Conservation (phyloP, 2,329 filamentous ascomycete species). For the Parastagonospora nodorum region DNA sequence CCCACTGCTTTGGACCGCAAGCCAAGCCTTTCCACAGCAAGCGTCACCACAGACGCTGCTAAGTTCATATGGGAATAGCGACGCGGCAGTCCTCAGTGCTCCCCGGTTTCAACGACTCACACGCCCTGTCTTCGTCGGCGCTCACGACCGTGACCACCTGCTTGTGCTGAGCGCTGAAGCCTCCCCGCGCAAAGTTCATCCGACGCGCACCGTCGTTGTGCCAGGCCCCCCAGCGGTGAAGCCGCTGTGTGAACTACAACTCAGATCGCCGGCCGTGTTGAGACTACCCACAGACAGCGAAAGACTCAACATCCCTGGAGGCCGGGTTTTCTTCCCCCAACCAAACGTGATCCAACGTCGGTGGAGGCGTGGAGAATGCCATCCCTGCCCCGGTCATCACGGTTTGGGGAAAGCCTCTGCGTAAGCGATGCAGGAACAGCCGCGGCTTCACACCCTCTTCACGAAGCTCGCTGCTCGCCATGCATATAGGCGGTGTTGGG, state of each 20-base stretch:
- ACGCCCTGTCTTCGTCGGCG: constrained; percentile 18
- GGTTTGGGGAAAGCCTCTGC: constrained; percentile 15
- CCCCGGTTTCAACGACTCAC: constrained; percentile 30
- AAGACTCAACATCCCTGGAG: constrained; percentile 14
- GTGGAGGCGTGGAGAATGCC: constrained; percentile 25
- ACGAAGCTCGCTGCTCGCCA: constrained; percentile 2
- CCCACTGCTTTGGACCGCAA: constrained; percentile 17
- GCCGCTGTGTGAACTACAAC: constrained; percentile 19
- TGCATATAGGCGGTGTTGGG: constrained; percentile 11
- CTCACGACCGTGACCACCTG: constrained; percentile 20
- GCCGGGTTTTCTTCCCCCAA: constrained; percentile 25
- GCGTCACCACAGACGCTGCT: constrained; percentile 13
- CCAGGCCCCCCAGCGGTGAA: constrained; percentile 17
- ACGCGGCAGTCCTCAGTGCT: constrained; percentile 20
- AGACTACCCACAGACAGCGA: constrained; percentile 8
- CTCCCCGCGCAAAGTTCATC: constrained; percentile 9
- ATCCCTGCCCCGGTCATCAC: constrained; percentile 8
- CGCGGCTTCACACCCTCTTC: constrained; percentile 12
- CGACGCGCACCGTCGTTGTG: constrained; percentile 16
- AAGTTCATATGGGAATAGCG: constrained; percentile 12
- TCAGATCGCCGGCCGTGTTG: constrained; percentile 15
- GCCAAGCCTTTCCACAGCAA: constrained; percentile 26
- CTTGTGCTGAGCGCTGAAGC: not conserved
- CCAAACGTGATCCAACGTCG: constrained; percentile 21
- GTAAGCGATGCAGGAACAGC: constrained; percentile 34